phyloP scores from a whole-genome alignment of 306 rosid species.

The Fagus crenata region DNA sequence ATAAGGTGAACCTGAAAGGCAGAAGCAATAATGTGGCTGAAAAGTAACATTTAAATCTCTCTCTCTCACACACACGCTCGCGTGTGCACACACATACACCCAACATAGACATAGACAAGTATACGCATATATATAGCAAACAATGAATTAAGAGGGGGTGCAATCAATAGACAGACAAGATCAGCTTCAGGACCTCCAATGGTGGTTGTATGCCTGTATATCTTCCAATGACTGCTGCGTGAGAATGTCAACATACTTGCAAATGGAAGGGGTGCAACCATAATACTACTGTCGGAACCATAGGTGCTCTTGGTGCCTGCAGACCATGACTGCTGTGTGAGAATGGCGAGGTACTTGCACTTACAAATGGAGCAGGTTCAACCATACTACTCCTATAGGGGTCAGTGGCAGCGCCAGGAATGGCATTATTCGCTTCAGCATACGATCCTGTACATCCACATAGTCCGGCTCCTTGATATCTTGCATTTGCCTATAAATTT shows the following conservation, averaged over 20 bases:
- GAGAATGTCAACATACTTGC: slow-evolving; percentile 5
- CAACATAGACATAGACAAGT: no score
- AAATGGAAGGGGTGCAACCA: slow-evolving; percentile 5
- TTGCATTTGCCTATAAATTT: slow-evolving; percentile 24
- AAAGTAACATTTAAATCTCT: neutral
- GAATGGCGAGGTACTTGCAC: slow-evolving; percentile 16
- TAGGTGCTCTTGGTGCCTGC: no score
- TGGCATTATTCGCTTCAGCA: slow-evolving; percentile 28
- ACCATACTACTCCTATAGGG: slow-evolving; percentile 26
- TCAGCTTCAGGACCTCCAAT: slow-evolving; percentile 18
- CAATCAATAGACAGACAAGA: neutral
- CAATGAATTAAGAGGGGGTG: neutral
- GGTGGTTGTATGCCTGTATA: no score
- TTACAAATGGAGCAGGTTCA: slow-evolving; percentile 25
- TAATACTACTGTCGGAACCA: slow-evolving; percentile 15
- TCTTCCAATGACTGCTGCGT: neutral
- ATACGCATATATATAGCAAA: neutral
- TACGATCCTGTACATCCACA: slow-evolving; percentile 27
- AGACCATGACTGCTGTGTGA: neutral
- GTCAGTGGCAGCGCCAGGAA: slow-evolving; percentile 16
- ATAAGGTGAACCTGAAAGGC: slow-evolving; percentile 42
- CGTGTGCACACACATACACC: no score
- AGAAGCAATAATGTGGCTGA: slow-evolving; percentile 15
- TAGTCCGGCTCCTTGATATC: slow-evolving; percentile 13
- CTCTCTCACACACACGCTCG: no score